Evolutionary conservation across 1,139 yeast genomes (phyloP), one percentile per base, ranked within the genome.

Genomic region (Tardiomyces digboiensis): DNA sequence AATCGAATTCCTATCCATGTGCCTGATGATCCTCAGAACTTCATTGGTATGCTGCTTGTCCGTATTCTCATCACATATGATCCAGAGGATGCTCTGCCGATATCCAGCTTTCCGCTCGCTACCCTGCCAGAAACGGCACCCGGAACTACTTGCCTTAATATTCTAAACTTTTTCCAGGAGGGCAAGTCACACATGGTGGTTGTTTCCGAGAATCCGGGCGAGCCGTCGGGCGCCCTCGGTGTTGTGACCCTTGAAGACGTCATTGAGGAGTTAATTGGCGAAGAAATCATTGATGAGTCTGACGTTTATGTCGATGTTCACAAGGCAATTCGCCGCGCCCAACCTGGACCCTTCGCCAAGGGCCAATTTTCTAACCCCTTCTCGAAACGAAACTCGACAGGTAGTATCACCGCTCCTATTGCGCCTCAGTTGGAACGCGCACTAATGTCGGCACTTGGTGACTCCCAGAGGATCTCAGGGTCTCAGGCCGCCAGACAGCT

Each of bases 141-240:
- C 29, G 89, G 83, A 44, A 89, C 97, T 2, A 87, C 97, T 3
- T 91, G 97, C 64, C 71, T 91, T 59, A 89, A 91, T 64, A 89
- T 91, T 52, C 73, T 91, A 57, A 91, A 91, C 64, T 91, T 89
- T 64, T 91, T 91, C 72, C 98, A 91, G 66, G 97, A 89, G 63
- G 98, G 98, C 49, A 89, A 88, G 63, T 82, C 95, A 2, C 98
- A 91, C 64, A 91, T 91, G 98, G 91, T 93, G 55, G 82, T 89
- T 38, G 96, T 91, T 12, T 80, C 93, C 53, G 82, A 80, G 49
- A 70, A 72, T 42, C 97, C 97, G 0, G 98, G 98, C 42, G 88
- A 78, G 51, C 80, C 93, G 3, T 66, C 72, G 29, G 97, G 97
- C 20, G 94, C 96, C 0, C 62, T 83, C 36, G 98, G 98, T 50